These are phyloP conservation scores for Rhododendron ferrugineum DNA, from an alignment of 148 eudicot genomes.

Conservation along the genomic window DNA sequence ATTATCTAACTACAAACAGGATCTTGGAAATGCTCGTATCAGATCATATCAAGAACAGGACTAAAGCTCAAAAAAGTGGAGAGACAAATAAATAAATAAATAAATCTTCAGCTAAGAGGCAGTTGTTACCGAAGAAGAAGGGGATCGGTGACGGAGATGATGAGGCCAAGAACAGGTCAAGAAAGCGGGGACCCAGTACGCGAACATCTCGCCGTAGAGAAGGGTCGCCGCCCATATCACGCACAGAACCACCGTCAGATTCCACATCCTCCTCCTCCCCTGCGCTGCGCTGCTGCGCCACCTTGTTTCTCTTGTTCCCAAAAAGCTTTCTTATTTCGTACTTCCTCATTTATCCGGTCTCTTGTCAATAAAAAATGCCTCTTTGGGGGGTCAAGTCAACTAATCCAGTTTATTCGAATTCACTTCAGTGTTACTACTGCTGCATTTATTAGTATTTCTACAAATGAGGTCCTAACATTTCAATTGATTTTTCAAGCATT, in stretches of 20 bases:
- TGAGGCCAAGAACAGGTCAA: slow-evolving; percentile 81
- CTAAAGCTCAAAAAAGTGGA: background rate
- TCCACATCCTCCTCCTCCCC: slow-evolving; percentile 37
- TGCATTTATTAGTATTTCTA: too few relatives aligned
- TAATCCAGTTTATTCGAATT: too few relatives aligned
- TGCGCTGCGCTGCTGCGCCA: background rate
- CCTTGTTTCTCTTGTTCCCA: background rate
- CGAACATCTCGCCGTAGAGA: slow-evolving; percentile 83
- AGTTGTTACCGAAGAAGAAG: slow-evolving; percentile 23
- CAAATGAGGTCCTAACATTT: too few relatives aligned
- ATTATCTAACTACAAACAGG: background rate
- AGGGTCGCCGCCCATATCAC: slow-evolving; percentile 56
- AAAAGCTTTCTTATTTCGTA: background rate
- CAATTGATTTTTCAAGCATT: too few relatives aligned
- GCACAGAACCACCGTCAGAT: slow-evolving; percentile 44
- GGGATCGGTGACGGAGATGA: slow-evolving; percentile 25
- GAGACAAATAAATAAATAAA: background rate
- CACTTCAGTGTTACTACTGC: too few relatives aligned
- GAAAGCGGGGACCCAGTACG: slow-evolving; percentile 59
- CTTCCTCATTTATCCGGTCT: background rate
- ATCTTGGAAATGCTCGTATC: background rate
- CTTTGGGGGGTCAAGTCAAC: background rate
- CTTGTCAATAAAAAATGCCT: background rate
- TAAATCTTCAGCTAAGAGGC: background rate
- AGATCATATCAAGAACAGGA: background rate